A percentile compares a stretch with the other conserved stretches of the same genome.
phyloP scores from a whole-genome alignment of 1,284 basidiomycete species.

The Cutaneotrichosporon cavernicola region DNA sequence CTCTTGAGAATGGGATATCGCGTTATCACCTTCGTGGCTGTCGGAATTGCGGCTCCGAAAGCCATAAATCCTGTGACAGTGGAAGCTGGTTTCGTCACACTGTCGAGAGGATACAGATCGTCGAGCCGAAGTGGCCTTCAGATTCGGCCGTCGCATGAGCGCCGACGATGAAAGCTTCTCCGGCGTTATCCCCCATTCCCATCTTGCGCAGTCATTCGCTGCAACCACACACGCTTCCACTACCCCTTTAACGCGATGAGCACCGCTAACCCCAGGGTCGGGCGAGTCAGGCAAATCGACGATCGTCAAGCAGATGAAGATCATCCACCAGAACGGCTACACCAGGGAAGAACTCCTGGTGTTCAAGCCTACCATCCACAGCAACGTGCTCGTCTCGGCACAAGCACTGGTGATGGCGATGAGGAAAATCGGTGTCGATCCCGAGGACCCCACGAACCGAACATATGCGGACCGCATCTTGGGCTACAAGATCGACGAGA shows the following conservation, averaged over 20 bases:
- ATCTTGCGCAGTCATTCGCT: neutral
- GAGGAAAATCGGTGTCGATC: slow-evolving; percentile 83
- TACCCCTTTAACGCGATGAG: neutral
- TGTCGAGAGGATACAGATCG: no score
- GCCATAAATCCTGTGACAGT: no score
- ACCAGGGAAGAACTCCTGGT: slow-evolving; percentile 73
- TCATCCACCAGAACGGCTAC: slow-evolving; percentile 95
- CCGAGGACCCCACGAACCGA: slow-evolving; percentile 70
- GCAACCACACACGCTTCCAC: neutral
- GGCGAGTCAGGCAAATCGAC: slow-evolving; percentile 91
- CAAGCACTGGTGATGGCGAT: slow-evolving; percentile 87
- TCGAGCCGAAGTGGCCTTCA: no score
- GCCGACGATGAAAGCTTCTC: neutral
- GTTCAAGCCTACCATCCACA: slow-evolving; percentile 68
- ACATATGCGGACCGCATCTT: slow-evolving; percentile 59
- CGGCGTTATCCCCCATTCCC: neutral
- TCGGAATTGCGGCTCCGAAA: no score
- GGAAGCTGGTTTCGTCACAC: neutral
- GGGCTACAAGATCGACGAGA: slow-evolving; percentile 56
- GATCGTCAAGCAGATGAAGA: slow-evolving; percentile 99
- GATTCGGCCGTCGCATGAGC: neutral
- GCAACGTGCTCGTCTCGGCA: slow-evolving; percentile 77
- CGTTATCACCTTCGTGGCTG: no score
- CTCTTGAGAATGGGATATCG: no score
- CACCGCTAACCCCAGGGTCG: slow-evolving; percentile 57